phyloP scores from a whole-genome alignment of 2,329 filamentous ascomycete species.

The Talaromyces sp. region DNA sequence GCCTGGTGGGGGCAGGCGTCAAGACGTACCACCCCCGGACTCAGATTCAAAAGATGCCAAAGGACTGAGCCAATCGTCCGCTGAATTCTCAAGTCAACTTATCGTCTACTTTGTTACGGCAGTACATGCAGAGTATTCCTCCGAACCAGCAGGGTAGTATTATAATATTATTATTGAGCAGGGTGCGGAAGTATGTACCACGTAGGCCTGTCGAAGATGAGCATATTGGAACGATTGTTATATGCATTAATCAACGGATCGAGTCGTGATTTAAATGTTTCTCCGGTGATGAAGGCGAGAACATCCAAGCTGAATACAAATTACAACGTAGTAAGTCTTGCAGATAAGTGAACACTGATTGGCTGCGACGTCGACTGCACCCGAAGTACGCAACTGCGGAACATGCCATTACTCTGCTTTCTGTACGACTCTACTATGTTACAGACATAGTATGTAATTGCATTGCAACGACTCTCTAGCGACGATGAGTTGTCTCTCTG shows the following conservation, averaged over 20 bases:
- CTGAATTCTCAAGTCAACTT: neutral
- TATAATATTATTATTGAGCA: no score
- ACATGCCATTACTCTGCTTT: neutral
- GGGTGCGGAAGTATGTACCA: neutral
- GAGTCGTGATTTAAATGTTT: neutral
- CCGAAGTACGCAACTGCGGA: neutral
- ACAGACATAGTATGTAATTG: neutral
- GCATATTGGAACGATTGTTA: neutral
- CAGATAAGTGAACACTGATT: neutral
- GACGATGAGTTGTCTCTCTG: neutral
- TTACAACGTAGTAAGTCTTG: no score
- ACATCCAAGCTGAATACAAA: neutral
- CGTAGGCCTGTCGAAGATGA: neutral
- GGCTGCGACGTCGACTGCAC: neutral
- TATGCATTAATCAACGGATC: neutral
- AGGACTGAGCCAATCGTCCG: slow-evolving; percentile 3
- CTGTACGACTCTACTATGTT: neutral
- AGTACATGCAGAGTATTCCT: neutral
- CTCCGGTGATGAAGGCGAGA: neutral
- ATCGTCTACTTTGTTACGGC: neutral
- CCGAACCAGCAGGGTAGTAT: neutral
- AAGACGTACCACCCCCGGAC: slow-evolving; percentile 8
- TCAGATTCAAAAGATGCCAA: slow-evolving; percentile 2
- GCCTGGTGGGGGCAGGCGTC: neutral
- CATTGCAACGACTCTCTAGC: neutral